These are phyloP conservation scores for Cladosporium austrohemisphaericum DNA, from an alignment of 2,329 filamentous ascomycete genomes.

Conservation along the genomic window DNA sequence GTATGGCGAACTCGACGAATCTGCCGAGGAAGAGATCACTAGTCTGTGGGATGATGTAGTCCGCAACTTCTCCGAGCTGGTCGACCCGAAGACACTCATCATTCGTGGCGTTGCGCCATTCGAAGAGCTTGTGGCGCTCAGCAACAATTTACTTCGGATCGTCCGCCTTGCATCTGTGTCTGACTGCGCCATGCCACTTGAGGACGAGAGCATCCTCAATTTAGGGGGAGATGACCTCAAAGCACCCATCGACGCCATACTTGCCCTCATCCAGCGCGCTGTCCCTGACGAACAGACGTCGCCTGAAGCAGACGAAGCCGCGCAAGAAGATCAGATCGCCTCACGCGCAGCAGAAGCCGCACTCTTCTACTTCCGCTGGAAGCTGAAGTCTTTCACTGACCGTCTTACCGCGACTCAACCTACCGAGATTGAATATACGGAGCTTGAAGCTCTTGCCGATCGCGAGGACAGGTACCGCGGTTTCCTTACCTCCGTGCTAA, in stretches of 20 bases:
- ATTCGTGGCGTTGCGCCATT: conserved; percentile 65
- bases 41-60: conserved; percentile 82
- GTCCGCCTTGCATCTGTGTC: conserved; percentile 41
- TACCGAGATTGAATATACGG: conserved; percentile 55
- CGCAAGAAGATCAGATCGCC: conserved; percentile 74
- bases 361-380: conserved; percentile 93
- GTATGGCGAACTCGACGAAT: conserved; percentile 83
- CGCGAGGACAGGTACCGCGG: conserved; percentile 52
- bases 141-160: conserved; percentile 33
- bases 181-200: conserved; percentile 72
- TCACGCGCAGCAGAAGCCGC: conserved; percentile 70
- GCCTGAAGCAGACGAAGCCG: conserved; percentile 51
- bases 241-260: conserved; percentile 62
- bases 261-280: conserved; percentile 70
- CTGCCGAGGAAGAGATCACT: conserved; percentile 74
- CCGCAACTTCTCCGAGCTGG: conserved; percentile 66
- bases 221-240: conserved; percentile 26
- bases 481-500: conserved; percentile 49
- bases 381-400: conserved; percentile 37
- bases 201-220: conserved; percentile 47
- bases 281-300: conserved; percentile 62
- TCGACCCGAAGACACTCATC: conserved; percentile 66
- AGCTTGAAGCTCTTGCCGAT: conserved; percentile 55
- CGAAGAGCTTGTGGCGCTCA: conserved; percentile 36
- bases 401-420: conserved; percentile 46